Evolutionary conservation across 768 basidiomycete species (phyloP).

Genomic region (Lentinula detonsa): DNA sequence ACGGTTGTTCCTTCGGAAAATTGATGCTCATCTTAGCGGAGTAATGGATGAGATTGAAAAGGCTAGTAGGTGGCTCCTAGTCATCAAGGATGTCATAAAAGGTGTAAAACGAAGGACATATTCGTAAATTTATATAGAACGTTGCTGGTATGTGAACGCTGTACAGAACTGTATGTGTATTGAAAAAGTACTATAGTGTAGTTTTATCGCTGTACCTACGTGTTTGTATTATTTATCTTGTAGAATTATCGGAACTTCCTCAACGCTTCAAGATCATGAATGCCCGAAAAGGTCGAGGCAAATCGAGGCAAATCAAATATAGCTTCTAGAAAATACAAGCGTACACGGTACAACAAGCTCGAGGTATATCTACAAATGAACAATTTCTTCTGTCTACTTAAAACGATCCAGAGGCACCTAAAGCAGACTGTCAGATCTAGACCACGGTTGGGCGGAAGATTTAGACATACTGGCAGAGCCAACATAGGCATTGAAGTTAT

Average conservation of each 20-base stretch:
- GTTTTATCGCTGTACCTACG: neutral
- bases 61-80: constrained; percentile 50
- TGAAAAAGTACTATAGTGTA: neutral
- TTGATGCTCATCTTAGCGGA: constrained; percentile 48
- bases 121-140: neutral
- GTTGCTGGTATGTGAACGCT: neutral
- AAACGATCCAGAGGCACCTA: neutral
- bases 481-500: constrained; percentile 63
- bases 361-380: neutral
- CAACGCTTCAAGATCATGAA: neutral
- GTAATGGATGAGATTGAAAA: constrained; percentile 63
- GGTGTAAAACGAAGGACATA: constrained; percentile 49
- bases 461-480: constrained; percentile 37
- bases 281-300: neutral
- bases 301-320: neutral
- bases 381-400: neutral
- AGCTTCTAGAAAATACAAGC: neutral
- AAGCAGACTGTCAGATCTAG: neutral
- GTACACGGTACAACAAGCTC: neutral
- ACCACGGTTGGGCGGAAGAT: neutral
- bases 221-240: constrained; percentile 1
- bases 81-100: constrained; percentile 58
- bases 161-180: neutral
- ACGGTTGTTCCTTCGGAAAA: constrained; percentile 58
- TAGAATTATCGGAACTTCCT: neutral